These are phyloP conservation scores for Plasmodium vivax DNA, from an alignment of 169 alveolate genomes.

Conservation along the genomic window DNA sequence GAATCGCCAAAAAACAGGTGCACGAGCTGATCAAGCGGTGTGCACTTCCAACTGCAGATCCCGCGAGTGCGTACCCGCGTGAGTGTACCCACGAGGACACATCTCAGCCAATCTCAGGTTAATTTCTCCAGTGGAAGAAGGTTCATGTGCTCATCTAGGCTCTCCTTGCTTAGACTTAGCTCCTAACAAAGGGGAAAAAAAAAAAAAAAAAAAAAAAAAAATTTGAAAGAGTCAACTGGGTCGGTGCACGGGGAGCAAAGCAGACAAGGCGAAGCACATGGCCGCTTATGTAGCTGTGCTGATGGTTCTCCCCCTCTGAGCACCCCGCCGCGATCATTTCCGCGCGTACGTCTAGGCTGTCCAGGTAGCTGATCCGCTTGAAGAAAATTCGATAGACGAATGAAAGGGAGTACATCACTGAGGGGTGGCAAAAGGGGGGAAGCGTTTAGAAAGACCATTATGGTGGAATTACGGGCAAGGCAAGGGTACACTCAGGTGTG, in stretches of 20 bases:
- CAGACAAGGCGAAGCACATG: neutral
- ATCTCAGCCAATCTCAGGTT: neutral
- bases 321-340: neutral
- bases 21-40: neutral
- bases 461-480: neutral
- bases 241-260: neutral
- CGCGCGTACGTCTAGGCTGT: constrained; percentile 20
- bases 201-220: neutral
- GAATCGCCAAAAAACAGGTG: neutral
- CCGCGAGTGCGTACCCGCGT: neutral
- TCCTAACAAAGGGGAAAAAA: neutral
- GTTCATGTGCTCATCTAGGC: constrained; percentile 33
- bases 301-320: neutral
- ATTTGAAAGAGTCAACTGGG: neutral
- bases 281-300: neutral
- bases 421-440: neutral
- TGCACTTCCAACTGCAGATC: neutral
- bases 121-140: constrained; percentile 36
- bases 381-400: constrained; percentile 31
- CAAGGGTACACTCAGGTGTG: neutral
- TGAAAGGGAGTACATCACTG: constrained; percentile 54
- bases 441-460: neutral
- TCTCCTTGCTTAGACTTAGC: constrained; percentile 5
- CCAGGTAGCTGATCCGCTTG: constrained; percentile 44
- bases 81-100: neutral